Conservation (phyloP, 441 rosid genomes). For the Daphne laureola region DNA sequence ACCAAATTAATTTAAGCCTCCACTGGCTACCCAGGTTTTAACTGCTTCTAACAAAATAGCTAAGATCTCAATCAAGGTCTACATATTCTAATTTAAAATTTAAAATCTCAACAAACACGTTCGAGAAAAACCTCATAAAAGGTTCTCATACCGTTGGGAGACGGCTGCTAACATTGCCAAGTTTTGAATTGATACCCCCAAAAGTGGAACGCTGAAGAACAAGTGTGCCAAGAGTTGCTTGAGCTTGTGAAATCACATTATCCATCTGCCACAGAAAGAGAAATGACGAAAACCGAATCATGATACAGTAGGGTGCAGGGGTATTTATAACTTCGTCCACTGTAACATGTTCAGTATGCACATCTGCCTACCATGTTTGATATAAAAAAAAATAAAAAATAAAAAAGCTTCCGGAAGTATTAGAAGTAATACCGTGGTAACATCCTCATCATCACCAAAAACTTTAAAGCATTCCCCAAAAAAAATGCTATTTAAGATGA, state of each 20-base stretch:
- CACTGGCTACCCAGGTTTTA: too few species aligned
- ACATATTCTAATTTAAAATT: neutral
- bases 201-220: conserved; percentile 84
- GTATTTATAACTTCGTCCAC: too few species aligned
- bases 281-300: neutral
- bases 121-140: neutral
- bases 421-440: too few species aligned
- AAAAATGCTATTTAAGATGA: neutral
- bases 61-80: too few species aligned
- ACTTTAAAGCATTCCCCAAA: conserved; percentile 3
- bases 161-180: conserved; percentile 81
- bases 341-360: too few species aligned
- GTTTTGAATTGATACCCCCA: conserved; percentile 93
- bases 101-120: neutral
- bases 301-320: too few species aligned
- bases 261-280: conserved; percentile 54
- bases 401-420: too few species aligned
- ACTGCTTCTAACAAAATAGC: too few species aligned
- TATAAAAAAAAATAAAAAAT: too few species aligned
- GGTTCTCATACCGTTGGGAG: conserved; percentile 63
- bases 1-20: too few species aligned
- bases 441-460: too few species aligned
- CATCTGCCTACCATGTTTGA: too few species aligned
- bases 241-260: conserved; percentile 90
- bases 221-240: conserved; percentile 82